Percentiles rank a stretch among this genome's conserved stretches.
Evolutionary conservation across 208 protist species (phyloP).

Genomic region (Lotmaria passim): DNA sequence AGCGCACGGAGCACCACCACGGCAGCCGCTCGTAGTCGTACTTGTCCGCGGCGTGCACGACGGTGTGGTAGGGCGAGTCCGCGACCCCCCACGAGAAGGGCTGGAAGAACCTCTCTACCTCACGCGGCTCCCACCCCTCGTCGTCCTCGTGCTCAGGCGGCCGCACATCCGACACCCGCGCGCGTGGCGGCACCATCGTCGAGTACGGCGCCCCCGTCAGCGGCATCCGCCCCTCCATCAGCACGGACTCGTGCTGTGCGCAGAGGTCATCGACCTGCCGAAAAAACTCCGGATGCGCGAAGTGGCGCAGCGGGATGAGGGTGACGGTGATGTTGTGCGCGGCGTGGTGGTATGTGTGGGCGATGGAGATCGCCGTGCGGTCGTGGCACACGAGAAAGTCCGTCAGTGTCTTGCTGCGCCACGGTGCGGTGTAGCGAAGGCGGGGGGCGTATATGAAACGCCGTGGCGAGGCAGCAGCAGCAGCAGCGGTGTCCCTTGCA

Average conservation of each 20-base stretch:
- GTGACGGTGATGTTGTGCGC: conserved; percentile 61
- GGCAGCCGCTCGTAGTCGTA: conserved; percentile 87
- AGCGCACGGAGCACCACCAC: conserved; percentile 83
- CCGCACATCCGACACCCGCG: conserved; percentile 27
- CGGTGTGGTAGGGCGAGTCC: conserved; percentile 72
- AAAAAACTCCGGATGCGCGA: conserved; percentile 87
- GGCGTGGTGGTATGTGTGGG: conserved; percentile 70
- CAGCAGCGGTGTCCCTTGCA: no score
- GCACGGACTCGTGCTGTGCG: conserved; percentile 80
- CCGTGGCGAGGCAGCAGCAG: background rate
- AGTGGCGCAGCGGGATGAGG: conserved; percentile 79
- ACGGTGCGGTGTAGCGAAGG: conserved; percentile 63
- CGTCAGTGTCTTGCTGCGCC: conserved; percentile 46
- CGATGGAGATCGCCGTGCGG: conserved; percentile 43
- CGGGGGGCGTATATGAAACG: conserved; percentile 55
- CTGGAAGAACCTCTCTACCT: conserved; percentile 78
- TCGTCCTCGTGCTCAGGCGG: conserved; percentile 72
- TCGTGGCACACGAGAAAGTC: conserved; percentile 70
- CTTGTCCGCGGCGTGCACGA: conserved; percentile 86
- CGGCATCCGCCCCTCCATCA: conserved; percentile 86
- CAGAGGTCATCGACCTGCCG: conserved; percentile 79
- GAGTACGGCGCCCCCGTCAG: conserved; percentile 64
- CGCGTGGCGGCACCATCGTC: conserved; percentile 74
- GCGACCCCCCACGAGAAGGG: conserved; percentile 89
- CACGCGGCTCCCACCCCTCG: conserved; percentile 86